These are phyloP conservation scores for Dittrichia graveolens DNA, from an alignment of 129 eudicot species.

Conservation along the genomic window DNA sequence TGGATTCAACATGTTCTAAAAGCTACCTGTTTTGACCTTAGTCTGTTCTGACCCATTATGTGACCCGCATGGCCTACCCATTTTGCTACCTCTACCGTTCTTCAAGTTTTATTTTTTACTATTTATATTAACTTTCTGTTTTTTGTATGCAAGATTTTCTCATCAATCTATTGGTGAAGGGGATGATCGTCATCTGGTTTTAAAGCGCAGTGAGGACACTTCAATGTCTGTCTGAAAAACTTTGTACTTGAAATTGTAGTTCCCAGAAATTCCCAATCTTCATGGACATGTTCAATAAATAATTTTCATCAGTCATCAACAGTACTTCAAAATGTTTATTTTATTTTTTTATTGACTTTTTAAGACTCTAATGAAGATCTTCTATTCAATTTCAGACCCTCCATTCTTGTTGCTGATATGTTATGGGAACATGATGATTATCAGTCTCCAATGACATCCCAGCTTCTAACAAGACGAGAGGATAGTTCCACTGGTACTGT, in stretches of 20 bases:
- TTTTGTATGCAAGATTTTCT: conserved; percentile 62
- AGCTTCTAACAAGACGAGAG: conserved; percentile 49
- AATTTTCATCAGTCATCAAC: not conserved
- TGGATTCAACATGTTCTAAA: not conserved
- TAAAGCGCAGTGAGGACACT: conserved; percentile 82
- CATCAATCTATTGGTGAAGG: conserved; percentile 97
- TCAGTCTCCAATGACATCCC: conserved; percentile 46
- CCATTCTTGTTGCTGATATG: conserved; percentile 83
- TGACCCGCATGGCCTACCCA: not conserved
- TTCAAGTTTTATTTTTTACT: not conserved
- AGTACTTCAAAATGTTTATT: not conserved
- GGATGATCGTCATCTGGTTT: conserved; percentile 75
- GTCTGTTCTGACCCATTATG: not conserved
- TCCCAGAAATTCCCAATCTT: not conserved
- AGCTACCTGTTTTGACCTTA: not conserved
- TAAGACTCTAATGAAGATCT: not conserved
- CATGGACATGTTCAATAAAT: not conserved
- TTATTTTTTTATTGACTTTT: not conserved
- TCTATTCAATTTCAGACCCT: conserved; percentile 61
- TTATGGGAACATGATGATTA: conserved; percentile 67
- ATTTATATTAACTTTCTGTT: not conserved
- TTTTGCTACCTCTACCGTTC: not conserved
- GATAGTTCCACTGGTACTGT: conserved; percentile 57
- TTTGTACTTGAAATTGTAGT: not conserved
- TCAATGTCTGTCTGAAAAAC: conserved; percentile 60